These are phyloP conservation scores for Leccinum griseonigrum DNA, from an alignment of 1,284 basidiomycete species.

Conservation along the genomic window DNA sequence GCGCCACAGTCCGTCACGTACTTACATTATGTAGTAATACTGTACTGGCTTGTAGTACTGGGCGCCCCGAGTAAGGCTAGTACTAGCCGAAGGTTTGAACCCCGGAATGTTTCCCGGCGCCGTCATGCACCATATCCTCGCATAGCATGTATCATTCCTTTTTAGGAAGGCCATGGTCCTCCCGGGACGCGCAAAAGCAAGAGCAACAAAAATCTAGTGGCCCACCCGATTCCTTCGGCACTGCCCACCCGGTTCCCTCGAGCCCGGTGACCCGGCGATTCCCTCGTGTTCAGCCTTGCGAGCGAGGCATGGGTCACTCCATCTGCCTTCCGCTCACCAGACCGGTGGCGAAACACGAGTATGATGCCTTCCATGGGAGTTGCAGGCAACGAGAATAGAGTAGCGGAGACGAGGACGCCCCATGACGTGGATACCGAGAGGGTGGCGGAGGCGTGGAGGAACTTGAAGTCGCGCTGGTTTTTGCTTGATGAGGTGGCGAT, in stretches of 20 bases:
- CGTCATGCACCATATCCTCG: conserved; percentile 22
- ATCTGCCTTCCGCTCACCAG: conserved; percentile 87
- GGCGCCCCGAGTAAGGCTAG: no score
- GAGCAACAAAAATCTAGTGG: neutral
- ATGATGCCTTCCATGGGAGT: conserved; percentile 48
- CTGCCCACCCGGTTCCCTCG: no score
- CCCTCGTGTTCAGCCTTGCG: conserved; percentile 50
- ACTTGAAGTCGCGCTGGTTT: conserved; percentile 65
- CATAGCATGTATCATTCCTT: conserved; percentile 20
- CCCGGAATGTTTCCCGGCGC: no score
- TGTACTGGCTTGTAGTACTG: no score
- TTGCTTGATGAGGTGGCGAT: conserved; percentile 57
- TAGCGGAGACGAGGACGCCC: conserved; percentile 41
- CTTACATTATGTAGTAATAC: no score
- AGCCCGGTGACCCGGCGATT: conserved; percentile 18
- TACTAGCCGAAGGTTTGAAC: no score
- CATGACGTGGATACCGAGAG: conserved; percentile 50
- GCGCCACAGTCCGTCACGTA: conserved; percentile 7
- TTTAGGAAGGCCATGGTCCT: conserved; percentile 15
- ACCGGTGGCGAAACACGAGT: conserved; percentile 90
- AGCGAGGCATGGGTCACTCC: conserved; percentile 51
- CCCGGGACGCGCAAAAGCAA: conserved; percentile 1
- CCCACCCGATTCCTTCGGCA: no score
- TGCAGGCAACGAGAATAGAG: conserved; percentile 17
- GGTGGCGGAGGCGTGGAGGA: conserved; percentile 88